These are phyloP conservation scores for Cryomyces minteri DNA, from an alignment of 495 filamentous ascomycete genomes.

Conservation along the genomic window DNA sequence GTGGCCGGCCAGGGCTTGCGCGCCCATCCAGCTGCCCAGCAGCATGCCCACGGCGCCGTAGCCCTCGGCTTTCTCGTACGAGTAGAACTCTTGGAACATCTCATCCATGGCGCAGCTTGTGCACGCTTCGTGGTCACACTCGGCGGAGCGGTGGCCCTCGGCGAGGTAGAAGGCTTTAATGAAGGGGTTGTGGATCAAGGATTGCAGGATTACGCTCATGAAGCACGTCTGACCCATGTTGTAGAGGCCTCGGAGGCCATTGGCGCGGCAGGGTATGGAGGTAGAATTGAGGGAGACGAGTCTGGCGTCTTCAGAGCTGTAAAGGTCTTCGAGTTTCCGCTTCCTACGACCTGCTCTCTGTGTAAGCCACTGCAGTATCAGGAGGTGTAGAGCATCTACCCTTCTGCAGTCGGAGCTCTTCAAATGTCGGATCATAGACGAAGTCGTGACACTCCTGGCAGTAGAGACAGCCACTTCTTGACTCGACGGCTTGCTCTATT, in stretches of 20 bases:
- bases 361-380: neutral
- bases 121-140: conserved; percentile 50
- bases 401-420: conserved; percentile 45
- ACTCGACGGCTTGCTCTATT: conserved; percentile 51
- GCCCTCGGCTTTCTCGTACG: conserved; percentile 58
- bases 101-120: conserved; percentile 78
- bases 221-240: conserved; percentile 93
- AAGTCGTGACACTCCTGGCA: conserved; percentile 76
- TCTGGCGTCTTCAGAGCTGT: conserved; percentile 35
- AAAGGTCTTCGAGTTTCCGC: conserved; percentile 41
- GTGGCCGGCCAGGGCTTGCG: conserved; percentile 68
- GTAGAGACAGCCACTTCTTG: conserved; percentile 53
- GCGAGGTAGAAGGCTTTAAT: conserved; percentile 72
- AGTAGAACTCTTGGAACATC: conserved; percentile 81
- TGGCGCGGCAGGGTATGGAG: conserved; percentile 46
- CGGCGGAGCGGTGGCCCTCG: conserved; percentile 56
- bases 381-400: conserved; percentile 1
- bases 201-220: conserved; percentile 79
- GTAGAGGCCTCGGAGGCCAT: conserved; percentile 68
- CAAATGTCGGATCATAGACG: conserved; percentile 71
- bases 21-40: conserved; percentile 57
- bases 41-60: conserved; percentile 73
- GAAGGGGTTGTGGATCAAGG: conserved; percentile 72
- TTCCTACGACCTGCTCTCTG: conserved; percentile 22
- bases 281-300: conserved; percentile 42